Conservation (phyloP, 495 filamentous ascomycete genomes). For the Neurospora sp. region DNA sequence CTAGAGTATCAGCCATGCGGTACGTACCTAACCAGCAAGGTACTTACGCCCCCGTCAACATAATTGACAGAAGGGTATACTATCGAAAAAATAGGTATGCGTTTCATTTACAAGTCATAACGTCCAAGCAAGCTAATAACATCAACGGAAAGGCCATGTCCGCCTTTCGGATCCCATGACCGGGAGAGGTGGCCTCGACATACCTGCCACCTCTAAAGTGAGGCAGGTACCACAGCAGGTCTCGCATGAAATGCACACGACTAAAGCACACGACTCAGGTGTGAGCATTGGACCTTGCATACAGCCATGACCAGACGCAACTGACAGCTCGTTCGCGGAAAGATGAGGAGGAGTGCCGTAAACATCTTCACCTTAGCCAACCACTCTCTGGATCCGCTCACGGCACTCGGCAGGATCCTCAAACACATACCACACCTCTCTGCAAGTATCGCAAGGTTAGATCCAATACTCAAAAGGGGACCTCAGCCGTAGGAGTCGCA, state of each 20-base stretch:
- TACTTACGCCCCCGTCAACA: not conserved
- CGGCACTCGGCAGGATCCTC: constrained; percentile 56
- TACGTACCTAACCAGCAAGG: not conserved
- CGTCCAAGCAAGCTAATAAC: not conserved
- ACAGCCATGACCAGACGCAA: not conserved
- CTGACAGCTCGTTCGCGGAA: not conserved
- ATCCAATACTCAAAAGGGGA: not conserved
- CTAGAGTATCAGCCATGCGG: not conserved
- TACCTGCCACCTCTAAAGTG: not conserved
- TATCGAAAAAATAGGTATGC: not conserved
- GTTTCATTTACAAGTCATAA: not conserved
- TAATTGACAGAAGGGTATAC: not conserved
- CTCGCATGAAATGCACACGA: not conserved
- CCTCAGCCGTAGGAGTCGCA: not conserved
- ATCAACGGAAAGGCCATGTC: not conserved
- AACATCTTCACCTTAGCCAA: constrained; percentile 1
- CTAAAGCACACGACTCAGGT: not conserved
- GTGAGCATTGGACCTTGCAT: not conserved
- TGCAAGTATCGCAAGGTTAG: constrained; percentile 4
- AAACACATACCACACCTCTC: constrained; percentile 68
- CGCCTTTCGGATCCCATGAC: not conserved
- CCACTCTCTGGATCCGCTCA: constrained; percentile 26
- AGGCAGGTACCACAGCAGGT: not conserved
- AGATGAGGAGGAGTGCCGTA: not conserved
- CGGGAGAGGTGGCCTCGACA: not conserved